Conservation (phyloP, 2,329 filamentous ascomycete species). For the Canariomyces notabilis region DNA sequence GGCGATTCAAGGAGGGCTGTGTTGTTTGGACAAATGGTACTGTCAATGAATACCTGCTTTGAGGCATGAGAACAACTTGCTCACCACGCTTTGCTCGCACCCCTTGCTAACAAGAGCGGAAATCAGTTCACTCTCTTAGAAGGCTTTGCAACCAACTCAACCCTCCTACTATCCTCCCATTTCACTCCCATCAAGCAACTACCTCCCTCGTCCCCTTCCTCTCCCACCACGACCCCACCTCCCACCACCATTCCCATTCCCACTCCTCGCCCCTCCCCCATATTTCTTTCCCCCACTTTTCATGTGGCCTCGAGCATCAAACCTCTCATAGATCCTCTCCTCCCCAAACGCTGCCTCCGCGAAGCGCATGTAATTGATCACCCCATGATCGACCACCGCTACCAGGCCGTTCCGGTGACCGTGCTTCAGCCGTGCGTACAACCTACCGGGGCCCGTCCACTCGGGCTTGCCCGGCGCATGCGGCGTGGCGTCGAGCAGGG, state of each 20-base stretch:
- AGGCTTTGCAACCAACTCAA: not conserved
- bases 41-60: too few relatives aligned
- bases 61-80: too few relatives aligned
- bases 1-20: too few relatives aligned
- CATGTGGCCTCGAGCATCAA: conserved; percentile 39
- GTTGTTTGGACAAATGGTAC: too few relatives aligned
- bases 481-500: conserved; percentile 69
- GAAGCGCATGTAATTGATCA: conserved; percentile 82
- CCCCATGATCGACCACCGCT: conserved; percentile 82
- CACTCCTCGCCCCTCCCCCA: conserved; percentile 32
- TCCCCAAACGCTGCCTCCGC: conserved; percentile 74
- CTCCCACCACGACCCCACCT: conserved; percentile 21
- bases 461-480: conserved; percentile 53
- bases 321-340: conserved; percentile 65
- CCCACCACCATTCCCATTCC: conserved; percentile 22
- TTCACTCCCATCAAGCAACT: not conserved
- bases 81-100: too few relatives aligned
- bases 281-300: conserved; percentile 32
- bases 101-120: too few relatives aligned
- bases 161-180: not conserved
- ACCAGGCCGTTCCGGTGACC: conserved; percentile 79
- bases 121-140: not conserved
- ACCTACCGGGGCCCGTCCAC: conserved; percentile 39
- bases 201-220: conserved; percentile 19
- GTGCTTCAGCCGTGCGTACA: conserved; percentile 77